These are phyloP conservation scores for Phaffia australis DNA, from an alignment of 768 basidiomycete species.

Conservation along the genomic window DNA sequence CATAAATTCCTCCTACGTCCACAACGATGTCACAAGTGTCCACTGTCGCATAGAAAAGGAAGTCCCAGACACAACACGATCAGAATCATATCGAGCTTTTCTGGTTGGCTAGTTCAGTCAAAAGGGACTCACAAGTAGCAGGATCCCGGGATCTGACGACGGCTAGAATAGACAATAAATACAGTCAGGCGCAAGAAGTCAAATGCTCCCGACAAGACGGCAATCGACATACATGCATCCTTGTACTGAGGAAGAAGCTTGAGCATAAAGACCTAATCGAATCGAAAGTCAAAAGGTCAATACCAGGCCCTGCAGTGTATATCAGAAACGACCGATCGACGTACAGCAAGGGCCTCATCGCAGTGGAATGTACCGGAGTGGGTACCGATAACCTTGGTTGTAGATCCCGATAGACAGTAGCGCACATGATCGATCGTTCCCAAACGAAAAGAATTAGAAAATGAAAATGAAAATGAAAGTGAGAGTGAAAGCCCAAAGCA, in stretches of 20 bases:
- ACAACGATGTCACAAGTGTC: conserved; percentile 85
- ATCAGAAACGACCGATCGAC: background rate
- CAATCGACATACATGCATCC: conserved; percentile 51
- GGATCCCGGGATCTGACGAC: conserved; percentile 36
- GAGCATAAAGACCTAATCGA: conserved; percentile 55
- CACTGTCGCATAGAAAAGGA: conserved; percentile 27
- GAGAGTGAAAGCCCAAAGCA: background rate
- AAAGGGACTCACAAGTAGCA: conserved; percentile 31
- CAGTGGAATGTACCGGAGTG: conserved; percentile 95
- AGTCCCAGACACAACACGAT: conserved; percentile 39
- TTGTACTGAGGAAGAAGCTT: conserved; percentile 63
- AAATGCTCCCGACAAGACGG: background rate
- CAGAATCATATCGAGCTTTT: too few species aligned
- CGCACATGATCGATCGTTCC: too few species aligned
- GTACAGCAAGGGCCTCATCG: conserved; percentile 81
- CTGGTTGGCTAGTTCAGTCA: too few species aligned
- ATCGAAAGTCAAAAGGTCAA: background rate
- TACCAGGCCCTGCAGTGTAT: background rate
- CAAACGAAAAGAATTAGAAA: too few species aligned
- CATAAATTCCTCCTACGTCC: conserved; percentile 89
- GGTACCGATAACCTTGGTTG: conserved; percentile 66
- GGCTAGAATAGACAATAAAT: conserved; percentile 22
- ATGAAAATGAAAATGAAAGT: background rate
- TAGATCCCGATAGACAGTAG: too few species aligned
- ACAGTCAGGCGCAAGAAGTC: background rate